Conservation (phyloP, 148 eudicot genomes). For the Rhododendron williamsianum region DNA sequence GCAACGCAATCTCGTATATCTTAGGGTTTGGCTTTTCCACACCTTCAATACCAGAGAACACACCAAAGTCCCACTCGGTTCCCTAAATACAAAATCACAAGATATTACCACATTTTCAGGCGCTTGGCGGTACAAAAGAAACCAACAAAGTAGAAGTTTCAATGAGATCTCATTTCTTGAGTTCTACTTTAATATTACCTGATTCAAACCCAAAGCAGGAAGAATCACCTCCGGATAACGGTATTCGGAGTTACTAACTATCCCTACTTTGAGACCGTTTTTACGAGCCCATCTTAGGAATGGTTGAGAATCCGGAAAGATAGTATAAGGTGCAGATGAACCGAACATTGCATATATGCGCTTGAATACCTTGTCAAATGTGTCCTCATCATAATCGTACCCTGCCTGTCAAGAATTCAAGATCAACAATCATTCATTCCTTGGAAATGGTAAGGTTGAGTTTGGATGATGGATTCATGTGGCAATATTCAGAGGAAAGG, state of each 20-base stretch:
- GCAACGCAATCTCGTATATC: conserved; percentile 72
- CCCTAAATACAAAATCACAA: conserved; percentile 41
- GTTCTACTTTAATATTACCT: conserved; percentile 35
- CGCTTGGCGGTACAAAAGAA: neutral
- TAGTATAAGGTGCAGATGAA: conserved; percentile 79
- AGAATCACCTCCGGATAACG: conserved; percentile 89
- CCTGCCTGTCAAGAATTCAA: conserved; percentile 64
- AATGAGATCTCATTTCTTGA: neutral
- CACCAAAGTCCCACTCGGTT: conserved; percentile 92
- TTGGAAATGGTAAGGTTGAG: neutral
- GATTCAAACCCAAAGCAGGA: conserved; percentile 75
- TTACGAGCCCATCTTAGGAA: conserved; percentile 79
- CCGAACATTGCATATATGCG: conserved; percentile 92
- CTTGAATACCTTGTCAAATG: conserved; percentile 83
- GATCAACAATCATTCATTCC: neutral
- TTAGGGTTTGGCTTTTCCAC: conserved; percentile 89
- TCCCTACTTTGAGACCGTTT: conserved; percentile 65
- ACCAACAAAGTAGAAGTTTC: neutral
- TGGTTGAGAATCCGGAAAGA: conserved; percentile 81
- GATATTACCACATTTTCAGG: neutral
- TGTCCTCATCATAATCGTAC: conserved; percentile 88
- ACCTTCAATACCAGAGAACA: conserved; percentile 94
- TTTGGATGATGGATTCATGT: neutral
- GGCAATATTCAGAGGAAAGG: neutral
- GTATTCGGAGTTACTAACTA: conserved; percentile 97